Percentiles rank a stretch among this genome's conserved stretches.
phyloP scores from a whole-genome alignment of 129 eudicot species.

The Flaveria sonorensis region DNA sequence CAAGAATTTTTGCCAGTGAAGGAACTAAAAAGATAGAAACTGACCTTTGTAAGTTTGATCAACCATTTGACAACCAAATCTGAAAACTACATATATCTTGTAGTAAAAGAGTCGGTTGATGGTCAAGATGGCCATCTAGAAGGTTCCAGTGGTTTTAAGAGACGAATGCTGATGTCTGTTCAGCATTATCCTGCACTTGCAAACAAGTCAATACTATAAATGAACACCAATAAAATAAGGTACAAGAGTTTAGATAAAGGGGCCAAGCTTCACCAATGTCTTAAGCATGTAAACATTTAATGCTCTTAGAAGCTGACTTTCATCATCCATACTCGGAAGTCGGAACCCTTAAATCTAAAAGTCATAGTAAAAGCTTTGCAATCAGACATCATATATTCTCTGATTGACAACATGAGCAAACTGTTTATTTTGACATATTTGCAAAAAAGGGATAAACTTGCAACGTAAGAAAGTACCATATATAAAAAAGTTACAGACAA shows the following conservation, averaged over 20 bases:
- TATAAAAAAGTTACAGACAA: too few species aligned
- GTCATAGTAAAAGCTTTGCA: conserved; percentile 98
- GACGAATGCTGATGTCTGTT: conserved; percentile 90
- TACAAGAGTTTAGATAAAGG: neutral
- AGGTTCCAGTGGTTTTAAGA: conserved; percentile 77
- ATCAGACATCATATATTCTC: conserved; percentile 80
- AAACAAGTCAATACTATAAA: conserved; percentile 10
- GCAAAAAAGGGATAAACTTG: conserved; percentile 34
- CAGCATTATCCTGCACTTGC: conserved; percentile 81
- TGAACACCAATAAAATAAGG: neutral
- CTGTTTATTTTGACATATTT: conserved; percentile 87
- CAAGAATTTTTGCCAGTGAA: too few species aligned
- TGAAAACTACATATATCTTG: conserved; percentile 78
- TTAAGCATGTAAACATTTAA: conserved; percentile 93
- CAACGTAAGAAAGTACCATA: too few species aligned
- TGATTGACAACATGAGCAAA: conserved; percentile 93
- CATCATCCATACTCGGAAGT: conserved; percentile 86
- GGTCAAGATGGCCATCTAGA: conserved; percentile 91
- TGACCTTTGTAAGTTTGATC: conserved; percentile 89
- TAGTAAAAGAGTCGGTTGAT: conserved; percentile 62
- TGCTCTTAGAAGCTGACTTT: conserved; percentile 96
- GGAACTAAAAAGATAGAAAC: neutral
- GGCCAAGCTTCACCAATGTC: conserved; percentile 47
- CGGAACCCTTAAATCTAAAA: conserved; percentile 87
- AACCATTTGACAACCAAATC: conserved; percentile 95